Evolutionary conservation across 2,329 filamentous ascomycete genomes (phyloP), one percentile per base, ranked within the genome.

Genomic region (Aphanoascus verrucosus): DNA sequence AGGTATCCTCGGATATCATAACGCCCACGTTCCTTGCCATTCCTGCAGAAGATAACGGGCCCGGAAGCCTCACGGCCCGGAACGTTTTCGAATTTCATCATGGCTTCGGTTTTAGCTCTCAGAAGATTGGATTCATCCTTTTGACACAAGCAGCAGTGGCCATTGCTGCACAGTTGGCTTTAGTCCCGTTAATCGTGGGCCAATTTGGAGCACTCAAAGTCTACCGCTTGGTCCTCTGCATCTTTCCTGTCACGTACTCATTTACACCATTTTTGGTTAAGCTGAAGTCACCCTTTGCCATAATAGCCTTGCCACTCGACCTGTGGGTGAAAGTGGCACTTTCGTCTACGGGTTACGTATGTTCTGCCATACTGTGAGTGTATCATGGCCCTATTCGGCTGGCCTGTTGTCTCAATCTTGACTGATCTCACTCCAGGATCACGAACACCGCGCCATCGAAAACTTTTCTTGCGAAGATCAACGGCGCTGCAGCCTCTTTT

Each of bases 401-500:
- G 32, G 12, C 19, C 19, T 7, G 8, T 7, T 6, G 5, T 9
- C 23, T 44, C 9, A 23, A 28, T 11, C 7, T 28, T 44, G 9
- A 32, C n/a, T 46, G 23, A 48, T 34, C 17, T 38, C 19, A 6
- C 9, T 37, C 32, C 45, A 48, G 28, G 15, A 48, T 95, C 28
- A 86, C 88, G 56, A 94, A 96, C 67, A 84, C 88, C 14, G 86
- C 89, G 0, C 87, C 89, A 0, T 89, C 85, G 5, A 84, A 85
- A 53, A 79, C 87, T 49, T 85, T 93, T 1, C 81, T 97, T 1
- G 93, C 93, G 1, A 89, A 86, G 0, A 85, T 98, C 68, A 97
- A 97, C 62, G 93, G 93, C 17, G 84, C 89, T 7, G 89, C 89
- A 0, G 88, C 89, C 31, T 95, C 89, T 1, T 88, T 88, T 1